A percentile compares a stretch with the other conserved stretches of the same genome.
These are phyloP conservation scores for Lichtheimia hyalospora DNA, from an alignment of 371 early-diverging fungal species.

Conservation along the genomic window DNA sequence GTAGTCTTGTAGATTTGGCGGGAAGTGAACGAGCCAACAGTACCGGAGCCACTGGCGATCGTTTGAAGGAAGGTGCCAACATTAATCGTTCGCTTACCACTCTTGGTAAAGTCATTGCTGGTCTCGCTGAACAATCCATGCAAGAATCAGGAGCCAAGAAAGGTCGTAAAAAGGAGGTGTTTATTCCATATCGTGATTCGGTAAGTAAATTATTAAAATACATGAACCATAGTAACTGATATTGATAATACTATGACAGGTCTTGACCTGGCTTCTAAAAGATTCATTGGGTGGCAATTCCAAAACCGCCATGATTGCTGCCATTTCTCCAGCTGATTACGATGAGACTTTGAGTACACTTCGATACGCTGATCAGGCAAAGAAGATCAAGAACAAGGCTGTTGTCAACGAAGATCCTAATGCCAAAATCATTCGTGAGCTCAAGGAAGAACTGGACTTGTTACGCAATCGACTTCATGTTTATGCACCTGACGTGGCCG, in stretches of 20 bases:
- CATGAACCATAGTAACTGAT: neutral
- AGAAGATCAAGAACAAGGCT: slow-evolving; percentile 89
- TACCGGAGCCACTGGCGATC: slow-evolving; percentile 94
- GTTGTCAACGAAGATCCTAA: slow-evolving; percentile 92
- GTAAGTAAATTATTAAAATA: slow-evolving; percentile 33
- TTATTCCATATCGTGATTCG: slow-evolving; percentile 90
- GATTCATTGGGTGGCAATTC: slow-evolving; percentile 93
- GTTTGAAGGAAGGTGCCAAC: slow-evolving; percentile 98
- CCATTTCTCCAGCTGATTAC: slow-evolving; percentile 79
- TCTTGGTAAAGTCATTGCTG: slow-evolving; percentile 96
- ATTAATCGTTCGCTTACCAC: slow-evolving; percentile 97
- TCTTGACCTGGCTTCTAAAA: slow-evolving; percentile 93
- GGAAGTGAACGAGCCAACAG: slow-evolving; percentile 96
- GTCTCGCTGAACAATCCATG: slow-evolving; percentile 80
- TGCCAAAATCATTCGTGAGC: slow-evolving; percentile 82
- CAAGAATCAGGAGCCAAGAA: slow-evolving; percentile 40
- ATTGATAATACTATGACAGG: slow-evolving; percentile 20
- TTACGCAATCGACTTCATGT: slow-evolving; percentile 65
- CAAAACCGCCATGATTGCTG: slow-evolving; percentile 92
- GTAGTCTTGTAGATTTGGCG: slow-evolving; percentile 85
- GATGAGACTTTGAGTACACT: slow-evolving; percentile 94
- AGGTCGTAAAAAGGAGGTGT: slow-evolving; percentile 55
- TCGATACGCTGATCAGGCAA: slow-evolving; percentile 94
- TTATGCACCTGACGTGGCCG: slow-evolving; percentile 61
- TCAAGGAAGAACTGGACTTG: slow-evolving; percentile 79